Conservation (phyloP, 495 filamentous ascomycete species). For the Penicillium samsonianum region DNA sequence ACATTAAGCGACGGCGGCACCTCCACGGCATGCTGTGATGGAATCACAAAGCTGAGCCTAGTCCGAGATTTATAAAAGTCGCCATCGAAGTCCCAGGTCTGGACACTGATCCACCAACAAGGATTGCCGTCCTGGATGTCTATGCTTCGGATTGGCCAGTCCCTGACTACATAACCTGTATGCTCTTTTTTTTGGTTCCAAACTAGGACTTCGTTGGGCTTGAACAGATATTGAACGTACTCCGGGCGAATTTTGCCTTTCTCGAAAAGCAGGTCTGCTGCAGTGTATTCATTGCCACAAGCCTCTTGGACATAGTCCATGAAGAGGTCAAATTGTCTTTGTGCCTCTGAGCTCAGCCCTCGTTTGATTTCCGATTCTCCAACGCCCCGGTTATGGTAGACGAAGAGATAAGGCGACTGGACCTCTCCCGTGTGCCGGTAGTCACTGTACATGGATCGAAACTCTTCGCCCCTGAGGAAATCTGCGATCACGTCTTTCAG, state of each 20-base stretch:
- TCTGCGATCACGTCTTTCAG: constrained; percentile 8
- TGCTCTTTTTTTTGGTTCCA: constrained; percentile 8
- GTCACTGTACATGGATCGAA: background rate
- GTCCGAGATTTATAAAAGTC: background rate
- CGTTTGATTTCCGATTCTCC: background rate
- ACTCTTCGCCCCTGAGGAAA: constrained; percentile 1
- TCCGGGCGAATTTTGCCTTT: constrained; percentile 24
- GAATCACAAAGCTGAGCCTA: constrained; percentile 1
- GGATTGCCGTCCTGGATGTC: background rate
- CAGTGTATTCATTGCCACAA: constrained; percentile 16
- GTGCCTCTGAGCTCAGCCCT: background rate
- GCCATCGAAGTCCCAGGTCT: constrained; percentile 8
- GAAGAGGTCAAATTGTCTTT: constrained; percentile 13
- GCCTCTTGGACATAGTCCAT: constrained; percentile 10
- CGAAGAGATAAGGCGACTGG: constrained; percentile 5
- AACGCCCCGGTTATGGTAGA: constrained; percentile 7
- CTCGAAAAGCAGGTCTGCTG: constrained; percentile 23
- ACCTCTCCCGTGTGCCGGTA: background rate
- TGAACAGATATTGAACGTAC: constrained; percentile 27
- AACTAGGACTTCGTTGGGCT: constrained; percentile 22
- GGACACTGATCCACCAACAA: background rate
- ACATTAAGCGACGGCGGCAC: background rate
- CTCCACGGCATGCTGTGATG: background rate
- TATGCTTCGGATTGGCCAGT: background rate
- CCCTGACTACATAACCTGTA: background rate